Base-by-base conservation (phyloP, 345 rosid species). In the Melaleuca alternifolia region DNA sequence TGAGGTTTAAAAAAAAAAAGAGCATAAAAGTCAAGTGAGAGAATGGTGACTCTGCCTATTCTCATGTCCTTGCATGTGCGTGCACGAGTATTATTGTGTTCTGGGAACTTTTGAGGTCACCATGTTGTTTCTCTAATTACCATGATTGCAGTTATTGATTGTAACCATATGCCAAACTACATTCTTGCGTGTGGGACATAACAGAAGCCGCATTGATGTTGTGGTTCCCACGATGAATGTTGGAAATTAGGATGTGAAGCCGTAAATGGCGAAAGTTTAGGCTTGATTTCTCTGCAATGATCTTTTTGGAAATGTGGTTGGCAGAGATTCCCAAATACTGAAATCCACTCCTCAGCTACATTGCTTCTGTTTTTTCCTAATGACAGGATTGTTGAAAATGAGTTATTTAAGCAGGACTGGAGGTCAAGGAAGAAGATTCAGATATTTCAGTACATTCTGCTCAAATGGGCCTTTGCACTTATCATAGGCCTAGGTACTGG, bases 341-440 rank as follows among this genome's bases (percentile, higher is more conserved):
- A 71, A 37, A 71, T 37, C 51, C 59, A 30, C 33, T 85, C 59
- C 50, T 59, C 82, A 44, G 48, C 37, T 46, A 9, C 51, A 37
- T 85, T 51, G 20, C 77, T 50, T 65, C 52, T 11, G 26, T 46
- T 83, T 65, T 24, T 51, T 82, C 15, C 10, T 65, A 44, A 33
- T 79, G 84, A 51, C 90, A 92, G 93, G 92, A 89, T 92, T 33
- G 79, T 59, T 21, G 93, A 91, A 86, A 91, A 92, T 53, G 92
- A 90, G 79, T 86, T 92, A 62, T 90, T 91, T 52, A 90, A 91
- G 87, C 91, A 91, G 85, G 92, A 92, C 83, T 92, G 93, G 94
- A 88, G 93, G 54, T 86, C 89, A 7, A 89, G 92, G 89, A 89
- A 41, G 87, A 91, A 84, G 86, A 28, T 88, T 79, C 88, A 91